Percentiles rank a stretch among this genome's conserved stretches.
Conservation (phyloP, 768 basidiomycete species). For the Calocera cornea region DNA sequence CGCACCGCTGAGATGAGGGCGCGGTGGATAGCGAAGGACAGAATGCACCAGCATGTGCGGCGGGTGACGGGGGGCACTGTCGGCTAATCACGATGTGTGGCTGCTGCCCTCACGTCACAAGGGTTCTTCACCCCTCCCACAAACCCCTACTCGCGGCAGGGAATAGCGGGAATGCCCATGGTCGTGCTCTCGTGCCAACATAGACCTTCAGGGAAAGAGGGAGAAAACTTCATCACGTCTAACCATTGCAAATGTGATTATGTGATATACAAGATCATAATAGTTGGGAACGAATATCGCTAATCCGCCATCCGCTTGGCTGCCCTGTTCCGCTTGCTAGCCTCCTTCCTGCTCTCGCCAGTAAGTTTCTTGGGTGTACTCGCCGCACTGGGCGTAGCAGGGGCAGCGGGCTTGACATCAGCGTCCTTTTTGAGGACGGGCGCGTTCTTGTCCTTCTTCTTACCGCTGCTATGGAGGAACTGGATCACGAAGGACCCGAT, state of each 20-base stretch:
- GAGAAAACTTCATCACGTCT: not conserved
- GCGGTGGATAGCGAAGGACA: not conserved
- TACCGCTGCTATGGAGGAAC: constrained; percentile 37
- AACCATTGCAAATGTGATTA: not conserved
- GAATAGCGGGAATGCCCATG: not conserved
- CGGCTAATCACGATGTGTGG: not conserved
- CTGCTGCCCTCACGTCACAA: not conserved
- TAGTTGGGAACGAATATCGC: not conserved
- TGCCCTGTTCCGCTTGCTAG: constrained; percentile 25
- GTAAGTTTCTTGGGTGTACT: not conserved
- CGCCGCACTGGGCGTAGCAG: constrained; percentile 8
- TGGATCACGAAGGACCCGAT: constrained; percentile 54
- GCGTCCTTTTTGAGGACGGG: constrained; percentile 2
- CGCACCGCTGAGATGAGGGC: not conserved
- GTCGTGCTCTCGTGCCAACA: constrained; percentile 15
- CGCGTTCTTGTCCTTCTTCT: constrained; percentile 6
- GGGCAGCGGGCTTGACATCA: not conserved
- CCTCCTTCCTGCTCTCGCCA: constrained; percentile 15
- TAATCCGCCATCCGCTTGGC: constrained; percentile 23
- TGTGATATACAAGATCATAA: not conserved
- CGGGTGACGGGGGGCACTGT: not conserved
- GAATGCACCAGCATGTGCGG: not conserved
- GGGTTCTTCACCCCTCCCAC: not conserved
- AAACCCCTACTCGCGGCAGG: not conserved
- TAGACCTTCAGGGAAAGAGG: constrained; percentile 14